These are phyloP conservation scores for Syncephalastrum racemosum DNA, from an alignment of 371 early-diverging fungal genomes.

Conservation along the genomic window DNA sequence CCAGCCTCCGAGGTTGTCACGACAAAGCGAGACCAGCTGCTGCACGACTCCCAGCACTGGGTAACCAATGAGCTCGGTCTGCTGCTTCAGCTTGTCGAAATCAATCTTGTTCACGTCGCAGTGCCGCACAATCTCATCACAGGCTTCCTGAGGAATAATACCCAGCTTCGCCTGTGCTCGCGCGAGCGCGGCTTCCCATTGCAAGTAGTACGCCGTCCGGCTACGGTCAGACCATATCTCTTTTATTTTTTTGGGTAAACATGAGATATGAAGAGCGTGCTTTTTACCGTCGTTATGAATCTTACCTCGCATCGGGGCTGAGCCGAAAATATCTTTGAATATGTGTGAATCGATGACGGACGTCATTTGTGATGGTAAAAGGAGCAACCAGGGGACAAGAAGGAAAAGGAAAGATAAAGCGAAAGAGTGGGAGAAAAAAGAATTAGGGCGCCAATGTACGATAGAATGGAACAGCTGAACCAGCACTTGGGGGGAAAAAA, in stretches of 20 bases:
- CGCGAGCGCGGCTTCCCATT: conserved; percentile 24
- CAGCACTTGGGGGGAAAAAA: not conserved
- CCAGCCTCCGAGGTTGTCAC: conserved; percentile 14
- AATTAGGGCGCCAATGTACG: not conserved
- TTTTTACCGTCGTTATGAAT: not conserved
- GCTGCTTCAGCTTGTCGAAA: conserved; percentile 17
- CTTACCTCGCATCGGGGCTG: conserved; percentile 15
- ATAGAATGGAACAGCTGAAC: too few species aligned
- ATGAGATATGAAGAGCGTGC: too few species aligned
- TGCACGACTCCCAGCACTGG: conserved; percentile 23
- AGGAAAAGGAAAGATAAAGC: conserved; percentile 6
- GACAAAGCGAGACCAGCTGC: conserved; percentile 13
- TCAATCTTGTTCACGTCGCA: conserved; percentile 16
- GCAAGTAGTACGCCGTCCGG: conserved; percentile 16
- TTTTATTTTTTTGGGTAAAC: conserved; percentile 1
- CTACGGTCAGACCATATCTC: conserved; percentile 22
- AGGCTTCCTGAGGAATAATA: conserved; percentile 21
- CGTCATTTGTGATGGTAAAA: conserved; percentile 11
- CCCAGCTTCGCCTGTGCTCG: conserved; percentile 16
- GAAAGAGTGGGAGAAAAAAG: not conserved
- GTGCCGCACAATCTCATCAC: conserved; percentile 11
- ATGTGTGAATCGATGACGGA: conserved; percentile 17
- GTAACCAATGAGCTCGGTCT: conserved; percentile 22
- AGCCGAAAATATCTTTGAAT: conserved; percentile 25
- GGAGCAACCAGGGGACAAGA: conserved; percentile 3